Evolutionary conservation across 1,139 yeast genomes (phyloP), one percentile per base, ranked within the genome.

Genomic region (Sugiyamaella castrensis): DNA sequence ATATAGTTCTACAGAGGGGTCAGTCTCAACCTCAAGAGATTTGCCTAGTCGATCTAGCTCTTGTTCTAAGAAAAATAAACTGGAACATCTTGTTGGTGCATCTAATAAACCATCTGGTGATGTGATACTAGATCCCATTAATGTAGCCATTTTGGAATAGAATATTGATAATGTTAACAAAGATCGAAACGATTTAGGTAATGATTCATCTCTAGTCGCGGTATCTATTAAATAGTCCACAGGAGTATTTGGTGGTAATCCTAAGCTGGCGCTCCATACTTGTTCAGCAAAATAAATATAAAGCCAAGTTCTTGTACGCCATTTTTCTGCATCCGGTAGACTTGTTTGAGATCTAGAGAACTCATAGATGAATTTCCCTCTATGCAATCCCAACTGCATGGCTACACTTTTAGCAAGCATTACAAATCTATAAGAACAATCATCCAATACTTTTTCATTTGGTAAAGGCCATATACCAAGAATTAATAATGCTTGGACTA

Each of bases 231-330:
- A 70, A 63, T 84, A 87, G 66, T 91, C 97, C 0, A 94, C 85
- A 32, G 88, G 85, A 55, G 87, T 79, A 9, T 88, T 82, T 1
- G 96, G 92, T 1, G 97, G 97, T 46, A 91, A 71, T 0, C 97
- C 97, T 48, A 89, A 70, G 38, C 83, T 81, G 12, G 95, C 86
- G 11, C 95, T 84, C 95, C 96, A 87, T 62, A 89, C 86, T 58
- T 88, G 95, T 63, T 89, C 96, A 50, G 87, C 77, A 62, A 89
- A 85, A 65, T 87, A 91, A 2, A 87, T 84, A 0, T 94, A 89
- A 32, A 88, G 71, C 97, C 97, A 91, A 1, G 96, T 81, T 57
- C 96, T 74, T 0, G 97, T 88, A 65, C 98, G 76, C 97, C 97
- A 91, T 64, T 83, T 83, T 58, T 88, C 96, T 3, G 96, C 92